Conservation (phyloP, 345 rosid species). For the Populus davidiana region DNA sequence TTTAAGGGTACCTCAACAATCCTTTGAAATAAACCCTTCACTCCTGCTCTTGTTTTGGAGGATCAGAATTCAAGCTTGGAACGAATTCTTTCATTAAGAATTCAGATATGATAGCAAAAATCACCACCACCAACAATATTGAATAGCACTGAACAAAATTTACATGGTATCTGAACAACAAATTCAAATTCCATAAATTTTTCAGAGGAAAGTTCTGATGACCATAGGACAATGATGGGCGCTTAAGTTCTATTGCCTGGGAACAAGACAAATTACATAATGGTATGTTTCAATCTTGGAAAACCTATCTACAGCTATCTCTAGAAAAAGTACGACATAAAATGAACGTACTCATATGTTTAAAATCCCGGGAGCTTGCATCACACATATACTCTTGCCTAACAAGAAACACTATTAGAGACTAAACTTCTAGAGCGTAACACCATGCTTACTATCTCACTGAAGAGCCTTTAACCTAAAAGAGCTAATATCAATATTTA, state of each 20-base stretch:
- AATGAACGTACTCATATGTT: not conserved
- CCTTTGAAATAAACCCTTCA: not conserved
- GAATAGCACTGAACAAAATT: not conserved
- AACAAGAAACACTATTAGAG: not conserved
- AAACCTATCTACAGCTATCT: not conserved
- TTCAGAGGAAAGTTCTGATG: not conserved
- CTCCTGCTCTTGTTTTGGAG: not conserved
- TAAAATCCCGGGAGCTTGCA: not conserved
- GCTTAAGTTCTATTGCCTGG: not conserved
- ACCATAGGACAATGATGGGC: not conserved
- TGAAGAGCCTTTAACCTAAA: not conserved
- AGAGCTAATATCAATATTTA: not conserved
- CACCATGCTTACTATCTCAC: not conserved
- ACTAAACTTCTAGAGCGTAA: not conserved
- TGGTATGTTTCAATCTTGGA: not conserved
- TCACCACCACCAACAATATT: not conserved
- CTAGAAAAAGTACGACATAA: not conserved
- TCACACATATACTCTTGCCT: not conserved
- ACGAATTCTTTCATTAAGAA: not conserved
- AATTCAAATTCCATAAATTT: not conserved
- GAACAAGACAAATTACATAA: not conserved
- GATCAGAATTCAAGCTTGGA: not conserved
- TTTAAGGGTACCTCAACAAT: not conserved
- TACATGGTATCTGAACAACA: not conserved
- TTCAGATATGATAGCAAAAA: not conserved